phyloP scores from a whole-genome alignment of 108 stramenopile genomes.

The Skeletonema tropicum region DNA sequence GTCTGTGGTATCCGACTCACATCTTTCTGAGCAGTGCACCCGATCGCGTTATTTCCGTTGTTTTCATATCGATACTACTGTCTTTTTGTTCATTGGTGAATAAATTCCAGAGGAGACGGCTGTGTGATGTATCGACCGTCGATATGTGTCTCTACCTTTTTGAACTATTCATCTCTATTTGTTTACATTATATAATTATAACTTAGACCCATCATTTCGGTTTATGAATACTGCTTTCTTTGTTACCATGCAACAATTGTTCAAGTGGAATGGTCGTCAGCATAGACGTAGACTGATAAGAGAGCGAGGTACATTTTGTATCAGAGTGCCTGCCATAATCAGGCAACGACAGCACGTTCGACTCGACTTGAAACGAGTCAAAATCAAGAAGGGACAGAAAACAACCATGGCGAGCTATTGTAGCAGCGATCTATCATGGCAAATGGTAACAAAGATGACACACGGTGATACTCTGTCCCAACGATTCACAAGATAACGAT shows the following conservation, averaged over 20 bases:
- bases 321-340: too few species aligned
- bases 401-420: too few species aligned
- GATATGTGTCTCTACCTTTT: background rate
- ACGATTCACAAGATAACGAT: too few species aligned
- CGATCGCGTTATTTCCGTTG: background rate
- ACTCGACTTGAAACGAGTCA: too few species aligned
- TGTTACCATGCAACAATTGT: background rate
- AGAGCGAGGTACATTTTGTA: too few species aligned
- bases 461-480: too few species aligned
- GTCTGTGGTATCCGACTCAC: background rate
- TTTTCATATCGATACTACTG: conserved; percentile 3
- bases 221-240: background rate
- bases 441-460: too few species aligned
- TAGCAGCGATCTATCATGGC: too few species aligned
- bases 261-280: background rate
- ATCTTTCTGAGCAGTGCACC: background rate
- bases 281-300: too few species aligned
- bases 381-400: too few species aligned
- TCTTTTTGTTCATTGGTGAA: background rate
- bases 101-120: background rate
- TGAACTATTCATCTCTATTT: background rate
- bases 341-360: too few species aligned
- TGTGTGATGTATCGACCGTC: background rate
- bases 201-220: background rate
- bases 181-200: conserved; percentile 2